Evolutionary conservation across 129 eudicot species (phyloP).

Genomic region (Scalesia atractyloides): DNA sequence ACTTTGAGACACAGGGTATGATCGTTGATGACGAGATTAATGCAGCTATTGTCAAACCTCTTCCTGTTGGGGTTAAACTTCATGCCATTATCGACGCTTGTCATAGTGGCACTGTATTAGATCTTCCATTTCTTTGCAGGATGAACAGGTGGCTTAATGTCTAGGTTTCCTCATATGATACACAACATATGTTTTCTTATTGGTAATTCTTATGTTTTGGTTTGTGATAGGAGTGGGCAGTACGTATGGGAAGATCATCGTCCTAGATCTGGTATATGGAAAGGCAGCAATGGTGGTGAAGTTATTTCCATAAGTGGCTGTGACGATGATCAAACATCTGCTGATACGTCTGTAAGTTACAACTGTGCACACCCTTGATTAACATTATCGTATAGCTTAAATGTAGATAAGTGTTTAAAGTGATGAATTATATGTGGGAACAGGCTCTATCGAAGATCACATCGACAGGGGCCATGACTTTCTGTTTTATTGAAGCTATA

Average conservation of each 20-base stretch:
- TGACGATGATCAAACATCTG: slow-evolving; percentile 65
- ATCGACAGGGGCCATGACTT: slow-evolving; percentile 63
- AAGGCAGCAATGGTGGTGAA: slow-evolving; percentile 70
- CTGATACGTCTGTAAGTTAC: slow-evolving; percentile 58
- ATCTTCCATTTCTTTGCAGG: slow-evolving; percentile 57
- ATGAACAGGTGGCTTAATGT: slow-evolving; percentile 37
- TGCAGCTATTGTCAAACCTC: slow-evolving; percentile 58
- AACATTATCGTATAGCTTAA: background rate
- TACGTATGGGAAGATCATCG: slow-evolving; percentile 58
- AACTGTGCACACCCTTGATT: background rate
- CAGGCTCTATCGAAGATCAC: slow-evolving; percentile 58
- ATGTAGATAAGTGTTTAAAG: background rate
- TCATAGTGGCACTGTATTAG: slow-evolving; percentile 69
- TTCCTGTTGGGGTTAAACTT: slow-evolving; percentile 62
- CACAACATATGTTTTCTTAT: background rate
- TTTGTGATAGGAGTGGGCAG: slow-evolving; percentile 44
- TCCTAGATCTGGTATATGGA: slow-evolving; percentile 36
- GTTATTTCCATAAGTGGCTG: slow-evolving; percentile 68
- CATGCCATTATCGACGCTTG: slow-evolving; percentile 74
- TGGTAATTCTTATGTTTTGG: background rate
- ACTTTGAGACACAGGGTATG: slow-evolving; percentile 50
- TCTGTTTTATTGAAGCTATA: slow-evolving; percentile 58
- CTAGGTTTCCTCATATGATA: background rate
- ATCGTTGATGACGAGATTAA: slow-evolving; percentile 69
- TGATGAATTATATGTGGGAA: slow-evolving; percentile 11